Evolutionary conservation across 1,284 basidiomycete genomes (phyloP).

Genomic region (Cryptococcus depauperatus): DNA sequence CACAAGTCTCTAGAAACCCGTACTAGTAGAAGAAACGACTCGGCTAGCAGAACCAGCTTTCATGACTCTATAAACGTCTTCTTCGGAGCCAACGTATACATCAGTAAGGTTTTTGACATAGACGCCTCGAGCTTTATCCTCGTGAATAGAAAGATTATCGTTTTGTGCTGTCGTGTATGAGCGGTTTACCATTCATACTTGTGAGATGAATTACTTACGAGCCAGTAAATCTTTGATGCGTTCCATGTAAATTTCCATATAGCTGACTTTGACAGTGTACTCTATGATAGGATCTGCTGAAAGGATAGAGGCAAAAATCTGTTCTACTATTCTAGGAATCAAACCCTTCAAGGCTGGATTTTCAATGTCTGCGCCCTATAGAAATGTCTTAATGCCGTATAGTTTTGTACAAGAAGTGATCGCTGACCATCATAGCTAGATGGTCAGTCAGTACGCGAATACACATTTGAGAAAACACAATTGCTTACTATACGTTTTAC

Average conservation of each 20-base stretch:
- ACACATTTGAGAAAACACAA: not conserved
- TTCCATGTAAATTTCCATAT: slow-evolving; percentile 99
- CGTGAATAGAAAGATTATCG: slow-evolving; percentile 96
- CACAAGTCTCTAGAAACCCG: slow-evolving; percentile 44
- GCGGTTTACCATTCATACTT: not conserved
- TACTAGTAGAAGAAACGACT: slow-evolving; percentile 91
- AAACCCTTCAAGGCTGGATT: slow-evolving; percentile 85
- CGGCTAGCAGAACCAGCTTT: slow-evolving; percentile 84
- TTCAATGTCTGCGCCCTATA: slow-evolving; percentile 92
- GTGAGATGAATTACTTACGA: slow-evolving; percentile 60
- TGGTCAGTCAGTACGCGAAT: not conserved
- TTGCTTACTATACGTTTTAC: slow-evolving; percentile 67
- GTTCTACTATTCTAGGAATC: slow-evolving; percentile 96
- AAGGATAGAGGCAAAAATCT: slow-evolving; percentile 97
- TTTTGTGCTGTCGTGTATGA: slow-evolving; percentile 67
- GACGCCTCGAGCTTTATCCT: slow-evolving; percentile 95
- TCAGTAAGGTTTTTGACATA: slow-evolving; percentile 98
- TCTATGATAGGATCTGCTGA: slow-evolving; percentile 91
- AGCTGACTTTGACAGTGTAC: slow-evolving; percentile 98
- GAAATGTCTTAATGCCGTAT: not conserved
- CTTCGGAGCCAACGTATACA: slow-evolving; percentile 91
- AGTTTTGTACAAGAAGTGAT: not conserved
- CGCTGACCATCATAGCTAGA: slow-evolving; percentile 74
- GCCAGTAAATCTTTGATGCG: slow-evolving; percentile 90
- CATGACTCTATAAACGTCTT: slow-evolving; percentile 99